Evolutionary conservation across 371 early-diverging fungal genomes (phyloP).

Genomic region (Fennellomyces sp.): DNA sequence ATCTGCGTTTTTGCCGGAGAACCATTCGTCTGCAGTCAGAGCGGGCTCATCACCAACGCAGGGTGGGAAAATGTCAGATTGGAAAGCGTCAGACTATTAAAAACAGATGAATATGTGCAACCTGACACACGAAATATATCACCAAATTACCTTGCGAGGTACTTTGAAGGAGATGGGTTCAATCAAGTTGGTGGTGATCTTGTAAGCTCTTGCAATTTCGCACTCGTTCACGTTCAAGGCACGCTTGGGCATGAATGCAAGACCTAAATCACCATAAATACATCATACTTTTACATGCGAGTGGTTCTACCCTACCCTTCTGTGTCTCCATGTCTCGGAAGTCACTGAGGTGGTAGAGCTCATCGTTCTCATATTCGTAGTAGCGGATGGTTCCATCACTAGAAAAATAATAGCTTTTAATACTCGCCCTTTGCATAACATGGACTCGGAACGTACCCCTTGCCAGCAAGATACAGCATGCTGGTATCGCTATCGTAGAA

Average conservation of each 20-base stretch:
- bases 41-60: constrained; percentile 83
- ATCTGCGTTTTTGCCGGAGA: constrained; percentile 80
- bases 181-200: constrained; percentile 82
- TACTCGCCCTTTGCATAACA: not conserved
- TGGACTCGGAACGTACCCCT: not conserved
- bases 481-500: constrained; percentile 89
- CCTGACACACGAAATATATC: not conserved
- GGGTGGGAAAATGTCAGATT: constrained; percentile 93
- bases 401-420: not conserved
- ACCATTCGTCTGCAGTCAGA: constrained; percentile 89
- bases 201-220: constrained; percentile 93
- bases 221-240: constrained; percentile 83
- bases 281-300: not conserved
- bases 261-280: constrained; percentile 33
- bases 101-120: not conserved
- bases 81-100: constrained; percentile 92
- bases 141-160: constrained; percentile 84
- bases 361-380: constrained; percentile 92
- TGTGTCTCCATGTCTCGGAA: constrained; percentile 91
- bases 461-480: constrained; percentile 95
- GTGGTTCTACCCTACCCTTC: too few relatives aligned
- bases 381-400: constrained; percentile 98
- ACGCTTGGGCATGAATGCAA: constrained; percentile 94
- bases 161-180: constrained; percentile 97
- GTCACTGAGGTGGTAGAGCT: constrained; percentile 80